Evolutionary conservation across 1,139 yeast species (phyloP).

Genomic region (Taphrina flavorubra): DNA sequence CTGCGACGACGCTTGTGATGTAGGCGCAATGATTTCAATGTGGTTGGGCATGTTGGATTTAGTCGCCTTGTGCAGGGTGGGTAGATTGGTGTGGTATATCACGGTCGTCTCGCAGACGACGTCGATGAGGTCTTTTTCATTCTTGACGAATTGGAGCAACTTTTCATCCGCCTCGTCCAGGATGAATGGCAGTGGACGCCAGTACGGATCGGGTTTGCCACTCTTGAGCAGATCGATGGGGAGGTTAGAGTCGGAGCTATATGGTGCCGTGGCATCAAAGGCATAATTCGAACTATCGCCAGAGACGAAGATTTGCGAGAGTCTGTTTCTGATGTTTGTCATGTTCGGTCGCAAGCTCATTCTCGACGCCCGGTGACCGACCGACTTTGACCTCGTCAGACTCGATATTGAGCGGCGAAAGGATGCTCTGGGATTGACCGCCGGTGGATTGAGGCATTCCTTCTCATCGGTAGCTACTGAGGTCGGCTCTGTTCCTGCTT

Average conservation of each 20-base stretch:
- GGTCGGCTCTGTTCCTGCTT: not conserved
- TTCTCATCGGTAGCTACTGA: not conserved
- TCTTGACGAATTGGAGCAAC: slow-evolving; percentile 18
- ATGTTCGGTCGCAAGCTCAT: slow-evolving; percentile 24
- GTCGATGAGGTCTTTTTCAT: slow-evolving; percentile 20
- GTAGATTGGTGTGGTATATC: slow-evolving; percentile 27
- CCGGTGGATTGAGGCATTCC: slow-evolving; percentile 1
- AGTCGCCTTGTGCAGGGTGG: slow-evolving; percentile 7
- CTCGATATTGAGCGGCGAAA: slow-evolving; percentile 10
- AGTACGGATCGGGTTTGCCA: slow-evolving; percentile 18
- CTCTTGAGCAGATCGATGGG: slow-evolving; percentile 6
- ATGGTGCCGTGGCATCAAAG: not conserved
- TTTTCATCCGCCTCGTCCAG: slow-evolving; percentile 12
- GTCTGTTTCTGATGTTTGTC: slow-evolving; percentile 15
- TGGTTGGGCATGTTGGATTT: slow-evolving; percentile 18
- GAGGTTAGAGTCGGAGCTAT: slow-evolving; percentile 7
- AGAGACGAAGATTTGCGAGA: slow-evolving; percentile 23
- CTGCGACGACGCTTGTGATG: not conserved
- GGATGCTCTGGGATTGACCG: slow-evolving; percentile 5
- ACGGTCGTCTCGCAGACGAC: slow-evolving; percentile 20
- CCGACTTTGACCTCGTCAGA: not conserved
- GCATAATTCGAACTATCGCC: slow-evolving; percentile 11
- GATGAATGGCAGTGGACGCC: slow-evolving; percentile 26
- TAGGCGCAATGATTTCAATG: slow-evolving; percentile 10
- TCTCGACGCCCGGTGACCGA: not conserved